Conservation (phyloP, 352 stramenopile species). For the Phytopythium chamaehyphon region DNA sequence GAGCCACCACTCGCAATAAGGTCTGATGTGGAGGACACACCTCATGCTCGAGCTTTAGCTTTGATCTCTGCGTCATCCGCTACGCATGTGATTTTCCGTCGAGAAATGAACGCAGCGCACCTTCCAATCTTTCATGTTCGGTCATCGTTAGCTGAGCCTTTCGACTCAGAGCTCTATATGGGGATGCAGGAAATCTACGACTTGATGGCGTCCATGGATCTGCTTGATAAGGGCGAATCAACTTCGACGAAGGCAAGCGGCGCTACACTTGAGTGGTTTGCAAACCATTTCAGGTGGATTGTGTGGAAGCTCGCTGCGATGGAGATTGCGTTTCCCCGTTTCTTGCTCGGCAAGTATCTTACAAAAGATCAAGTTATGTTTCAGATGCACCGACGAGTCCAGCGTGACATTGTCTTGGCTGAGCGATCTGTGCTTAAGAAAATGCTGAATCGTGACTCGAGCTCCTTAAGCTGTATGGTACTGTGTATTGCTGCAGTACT, state of each 20-base stretch:
- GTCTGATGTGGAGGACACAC: not conserved
- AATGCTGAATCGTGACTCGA: slow-evolving; percentile 62
- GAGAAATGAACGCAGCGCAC: slow-evolving; percentile 4
- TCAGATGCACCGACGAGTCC: slow-evolving; percentile 45
- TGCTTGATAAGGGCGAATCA: slow-evolving; percentile 14
- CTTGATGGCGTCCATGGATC: slow-evolving; percentile 22
- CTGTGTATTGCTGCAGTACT: slow-evolving; percentile 57
- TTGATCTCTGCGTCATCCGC: slow-evolving; percentile 29
- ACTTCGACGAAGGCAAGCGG: slow-evolving; percentile 5
- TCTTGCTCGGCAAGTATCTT: slow-evolving; percentile 53
- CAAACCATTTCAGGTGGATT: slow-evolving; percentile 73
- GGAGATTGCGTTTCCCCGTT: slow-evolving; percentile 41
- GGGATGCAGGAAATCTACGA: slow-evolving; percentile 30
- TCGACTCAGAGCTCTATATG: slow-evolving; percentile 10
- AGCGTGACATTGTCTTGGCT: slow-evolving; percentile 45
- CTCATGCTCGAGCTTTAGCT: slow-evolving; percentile 8
- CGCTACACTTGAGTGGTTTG: slow-evolving; percentile 54
- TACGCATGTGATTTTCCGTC: slow-evolving; percentile 20
- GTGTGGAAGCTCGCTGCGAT: slow-evolving; percentile 66
- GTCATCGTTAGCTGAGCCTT: slow-evolving; percentile 2
- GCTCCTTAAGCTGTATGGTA: slow-evolving; percentile 57
- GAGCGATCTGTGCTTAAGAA: slow-evolving; percentile 64
- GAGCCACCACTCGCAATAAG: not conserved
- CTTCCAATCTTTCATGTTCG: slow-evolving; percentile 5
- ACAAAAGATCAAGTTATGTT: slow-evolving; percentile 55